Evolutionary conservation across 805 yeast species (phyloP).

Genomic region (Nakazawaea ishiwadae): DNA sequence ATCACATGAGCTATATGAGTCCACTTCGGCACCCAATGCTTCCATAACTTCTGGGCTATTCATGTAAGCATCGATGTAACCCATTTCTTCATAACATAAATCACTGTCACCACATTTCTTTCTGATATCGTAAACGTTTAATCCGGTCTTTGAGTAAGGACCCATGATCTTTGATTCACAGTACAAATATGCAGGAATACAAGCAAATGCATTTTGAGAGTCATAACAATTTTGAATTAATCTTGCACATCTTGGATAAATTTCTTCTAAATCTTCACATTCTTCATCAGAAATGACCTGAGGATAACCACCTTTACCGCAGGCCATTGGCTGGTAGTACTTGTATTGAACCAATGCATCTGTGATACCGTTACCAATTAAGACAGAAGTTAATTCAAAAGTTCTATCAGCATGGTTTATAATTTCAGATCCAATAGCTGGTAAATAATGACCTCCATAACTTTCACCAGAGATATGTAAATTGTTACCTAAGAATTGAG

Average conservation of each 20-base stretch:
- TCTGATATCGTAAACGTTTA: conserved; percentile 89
- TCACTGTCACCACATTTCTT: conserved; percentile 58
- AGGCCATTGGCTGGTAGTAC: conserved; percentile 88
- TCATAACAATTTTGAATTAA: conserved; percentile 78
- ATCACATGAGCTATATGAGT: conserved; percentile 69
- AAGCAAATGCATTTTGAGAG: conserved; percentile 69
- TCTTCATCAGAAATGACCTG: conserved; percentile 74
- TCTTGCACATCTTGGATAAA: conserved; percentile 72
- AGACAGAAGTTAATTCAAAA: conserved; percentile 67
- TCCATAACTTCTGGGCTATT: conserved; percentile 71
- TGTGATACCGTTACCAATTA: conserved; percentile 90
- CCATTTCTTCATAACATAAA: conserved; percentile 77
- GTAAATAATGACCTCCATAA: conserved; percentile 93
- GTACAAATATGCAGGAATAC: conserved; percentile 88
- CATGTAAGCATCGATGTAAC: conserved; percentile 72
- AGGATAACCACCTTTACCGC: conserved; percentile 83
- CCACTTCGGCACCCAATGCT: conserved; percentile 90
- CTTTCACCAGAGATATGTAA: conserved; percentile 94
- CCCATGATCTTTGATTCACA: conserved; percentile 82
- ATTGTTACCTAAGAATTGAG: conserved; percentile 43
- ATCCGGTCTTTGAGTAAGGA: conserved; percentile 80
- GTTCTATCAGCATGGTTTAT: conserved; percentile 50
- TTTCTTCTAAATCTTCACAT: conserved; percentile 64
- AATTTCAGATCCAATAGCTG: conserved; percentile 81
- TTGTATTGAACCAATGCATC: conserved; percentile 79